Evolutionary conservation across 805 yeast species (phyloP).

Genomic region (Isabelozyma heimii): DNA sequence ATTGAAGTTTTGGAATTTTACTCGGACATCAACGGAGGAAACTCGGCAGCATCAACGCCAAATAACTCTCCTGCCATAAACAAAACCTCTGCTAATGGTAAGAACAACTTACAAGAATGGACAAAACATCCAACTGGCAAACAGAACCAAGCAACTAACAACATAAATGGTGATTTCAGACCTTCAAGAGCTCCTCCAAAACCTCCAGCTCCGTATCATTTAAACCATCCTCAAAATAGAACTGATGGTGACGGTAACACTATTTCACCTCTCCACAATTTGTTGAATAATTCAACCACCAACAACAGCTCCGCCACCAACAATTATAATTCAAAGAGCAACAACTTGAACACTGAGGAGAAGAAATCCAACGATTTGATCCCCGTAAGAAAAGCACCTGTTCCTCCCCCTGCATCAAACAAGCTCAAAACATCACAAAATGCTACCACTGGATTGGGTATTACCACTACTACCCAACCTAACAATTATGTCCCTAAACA

Average conservation of each 20-base stretch:
- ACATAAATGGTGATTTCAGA: conserved; percentile 16
- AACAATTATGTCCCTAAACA: conserved; percentile 6
- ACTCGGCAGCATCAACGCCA: conserved; percentile 25
- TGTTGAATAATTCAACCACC: conserved; percentile 22
- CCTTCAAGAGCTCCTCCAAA: conserved; percentile 43
- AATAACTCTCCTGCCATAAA: conserved; percentile 20
- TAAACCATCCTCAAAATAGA: conserved; percentile 16
- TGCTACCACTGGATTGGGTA: conserved; percentile 22
- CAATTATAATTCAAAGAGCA: conserved; percentile 3
- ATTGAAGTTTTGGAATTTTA: conserved; percentile 60
- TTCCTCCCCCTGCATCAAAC: conserved; percentile 38
- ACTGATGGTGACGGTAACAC: conserved; percentile 7
- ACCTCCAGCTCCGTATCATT: conserved; percentile 43
- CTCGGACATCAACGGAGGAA: conserved; percentile 45
- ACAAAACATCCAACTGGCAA: conserved; percentile 23
- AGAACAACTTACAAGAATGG: conserved; percentile 41
- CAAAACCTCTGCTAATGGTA: conserved; percentile 8
- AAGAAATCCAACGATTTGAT: conserved; percentile 24
- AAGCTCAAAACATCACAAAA: not conserved
- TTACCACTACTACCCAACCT: conserved; percentile 13
- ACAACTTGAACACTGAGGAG: conserved; percentile 6
- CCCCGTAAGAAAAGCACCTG: conserved; percentile 56
- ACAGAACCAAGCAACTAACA: conserved; percentile 5
- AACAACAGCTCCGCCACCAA: not conserved
- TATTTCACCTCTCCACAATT: conserved; percentile 32